phyloP scores from a whole-genome alignment of 2,329 filamentous ascomycete genomes.

The Trichoderma sp. region DNA sequence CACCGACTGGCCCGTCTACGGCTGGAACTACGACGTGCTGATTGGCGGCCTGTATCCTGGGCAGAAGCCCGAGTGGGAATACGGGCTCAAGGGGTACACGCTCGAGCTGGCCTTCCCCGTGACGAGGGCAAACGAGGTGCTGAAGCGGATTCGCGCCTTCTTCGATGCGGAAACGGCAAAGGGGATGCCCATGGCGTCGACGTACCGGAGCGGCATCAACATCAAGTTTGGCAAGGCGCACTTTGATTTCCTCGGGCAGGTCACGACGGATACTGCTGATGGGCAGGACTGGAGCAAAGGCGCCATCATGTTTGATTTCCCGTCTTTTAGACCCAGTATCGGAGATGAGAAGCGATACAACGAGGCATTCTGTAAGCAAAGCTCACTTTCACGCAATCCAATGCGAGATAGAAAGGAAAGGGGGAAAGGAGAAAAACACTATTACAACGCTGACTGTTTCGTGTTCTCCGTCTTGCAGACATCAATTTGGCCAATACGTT shows the following conservation, averaged over 20 bases:
- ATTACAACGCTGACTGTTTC: not conserved
- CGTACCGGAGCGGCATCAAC: constrained; percentile 57
- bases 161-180: constrained; percentile 52
- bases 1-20: constrained; percentile 53
- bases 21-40: constrained; percentile 58
- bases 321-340: constrained; percentile 49
- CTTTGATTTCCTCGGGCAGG: constrained; percentile 54
- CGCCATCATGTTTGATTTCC: constrained; percentile 59
- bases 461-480: constrained; percentile 36
- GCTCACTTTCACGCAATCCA: constrained; percentile 29
- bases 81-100: constrained; percentile 51
- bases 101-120: constrained; percentile 57
- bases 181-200: constrained; percentile 52
- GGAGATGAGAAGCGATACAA: constrained; percentile 54
- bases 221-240: constrained; percentile 57
- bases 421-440: not conserved
- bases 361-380: constrained; percentile 51
- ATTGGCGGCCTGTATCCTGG: constrained; percentile 56
- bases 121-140: constrained; percentile 52
- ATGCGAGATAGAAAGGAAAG: not conserved
- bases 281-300: constrained; percentile 53
- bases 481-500: constrained; percentile 51
- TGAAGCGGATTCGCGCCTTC: constrained; percentile 52
- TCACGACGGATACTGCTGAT: constrained; percentile 52
- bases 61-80: constrained; percentile 56